phyloP scores from a whole-genome alignment of 2,329 filamentous ascomycete genomes.

The Alternaria tenuissima region DNA sequence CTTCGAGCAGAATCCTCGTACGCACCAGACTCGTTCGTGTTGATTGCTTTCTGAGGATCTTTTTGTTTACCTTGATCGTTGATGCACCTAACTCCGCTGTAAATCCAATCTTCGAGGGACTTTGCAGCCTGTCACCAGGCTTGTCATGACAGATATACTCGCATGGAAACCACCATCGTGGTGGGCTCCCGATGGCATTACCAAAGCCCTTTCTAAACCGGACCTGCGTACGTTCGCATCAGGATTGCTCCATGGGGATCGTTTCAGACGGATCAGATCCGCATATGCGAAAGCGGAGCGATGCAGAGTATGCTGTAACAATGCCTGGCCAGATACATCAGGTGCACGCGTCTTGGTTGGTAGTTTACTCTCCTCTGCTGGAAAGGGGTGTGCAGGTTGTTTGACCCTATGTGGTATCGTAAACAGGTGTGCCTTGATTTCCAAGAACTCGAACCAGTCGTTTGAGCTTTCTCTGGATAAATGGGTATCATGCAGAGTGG shows the following conservation, averaged over 20 bases:
- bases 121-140: not conserved
- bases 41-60: not conserved
- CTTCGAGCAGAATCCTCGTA: not conserved
- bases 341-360: too few relatives aligned
- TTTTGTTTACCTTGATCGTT: not conserved
- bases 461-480: not conserved
- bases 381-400: slow-evolving; percentile 12
- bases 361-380: not conserved
- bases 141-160: not conserved
- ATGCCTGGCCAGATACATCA: not conserved
- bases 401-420: not conserved
- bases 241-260: not conserved
- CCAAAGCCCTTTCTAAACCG: not conserved
- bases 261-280: not conserved
- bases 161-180: slow-evolving; percentile 8
- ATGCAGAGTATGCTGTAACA: slow-evolving; percentile 2
- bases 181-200: not conserved
- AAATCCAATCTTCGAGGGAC: not conserved
- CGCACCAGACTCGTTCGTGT: not conserved
- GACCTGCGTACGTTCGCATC: not conserved
- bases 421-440: not conserved
- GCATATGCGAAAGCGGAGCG: slow-evolving; percentile 8
- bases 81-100: not conserved
- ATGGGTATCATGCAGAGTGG: not conserved
- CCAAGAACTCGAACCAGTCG: not conserved